Percentiles rank a stretch among this genome's conserved stretches.
phyloP scores from a whole-genome alignment of 495 filamentous ascomycete species.

The Aspergillus avenaceus region DNA sequence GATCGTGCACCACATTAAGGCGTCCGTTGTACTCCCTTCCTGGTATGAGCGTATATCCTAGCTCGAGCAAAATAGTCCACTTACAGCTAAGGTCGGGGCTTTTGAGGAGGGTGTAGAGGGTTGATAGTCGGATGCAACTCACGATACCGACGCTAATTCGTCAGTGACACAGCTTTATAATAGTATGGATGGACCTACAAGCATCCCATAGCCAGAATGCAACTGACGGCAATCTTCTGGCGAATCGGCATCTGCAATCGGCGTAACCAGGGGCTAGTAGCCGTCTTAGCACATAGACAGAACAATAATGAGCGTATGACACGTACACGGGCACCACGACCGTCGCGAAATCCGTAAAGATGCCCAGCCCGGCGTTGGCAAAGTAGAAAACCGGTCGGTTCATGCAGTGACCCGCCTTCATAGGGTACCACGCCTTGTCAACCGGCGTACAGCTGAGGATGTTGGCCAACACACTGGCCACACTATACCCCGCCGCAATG shows the following conservation, averaged over 20 bases:
- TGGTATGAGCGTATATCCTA: background rate
- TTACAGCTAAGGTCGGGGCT: slow-evolving; percentile 27
- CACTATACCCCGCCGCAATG: slow-evolving; percentile 30
- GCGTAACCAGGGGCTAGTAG: slow-evolving; percentile 26
- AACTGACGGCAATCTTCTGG: slow-evolving; percentile 25
- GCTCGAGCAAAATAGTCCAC: background rate
- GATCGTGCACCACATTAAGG: slow-evolving; percentile 29
- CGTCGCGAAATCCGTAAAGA: slow-evolving; percentile 35
- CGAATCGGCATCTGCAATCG: slow-evolving; percentile 29
- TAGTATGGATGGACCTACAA: slow-evolving; percentile 17
- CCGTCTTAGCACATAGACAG: too few species aligned
- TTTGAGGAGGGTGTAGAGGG: slow-evolving; percentile 18
- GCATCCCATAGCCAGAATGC: slow-evolving; percentile 26
- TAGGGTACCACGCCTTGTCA: slow-evolving; percentile 27
- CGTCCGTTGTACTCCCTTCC: slow-evolving; percentile 28
- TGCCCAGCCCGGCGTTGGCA: slow-evolving; percentile 31
- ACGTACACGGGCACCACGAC: slow-evolving; percentile 35
- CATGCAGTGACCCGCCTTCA: slow-evolving; percentile 25
- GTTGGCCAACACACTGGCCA: slow-evolving; percentile 33
- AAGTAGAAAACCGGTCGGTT: slow-evolving; percentile 30
- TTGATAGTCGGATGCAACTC: slow-evolving; percentile 29
- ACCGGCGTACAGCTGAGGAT: slow-evolving; percentile 29
- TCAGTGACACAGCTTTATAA: too few species aligned
- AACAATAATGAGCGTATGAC: background rate
- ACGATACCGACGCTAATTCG: slow-evolving; percentile 28